These are phyloP conservation scores for Dendrobium huoshanense DNA, from an alignment of 106 monocot species.

Conservation along the genomic window DNA sequence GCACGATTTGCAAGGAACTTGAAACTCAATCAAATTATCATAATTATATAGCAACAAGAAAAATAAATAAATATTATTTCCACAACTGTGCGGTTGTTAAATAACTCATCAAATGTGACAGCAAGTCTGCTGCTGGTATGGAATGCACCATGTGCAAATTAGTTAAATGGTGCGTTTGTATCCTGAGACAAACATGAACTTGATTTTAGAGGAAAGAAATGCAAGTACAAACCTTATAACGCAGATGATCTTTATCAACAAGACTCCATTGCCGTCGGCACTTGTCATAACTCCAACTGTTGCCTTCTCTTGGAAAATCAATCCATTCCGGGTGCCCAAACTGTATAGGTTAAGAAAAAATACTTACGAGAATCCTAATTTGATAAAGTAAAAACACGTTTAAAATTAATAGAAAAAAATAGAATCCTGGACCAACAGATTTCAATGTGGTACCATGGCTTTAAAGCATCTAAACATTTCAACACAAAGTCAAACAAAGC, in stretches of 20 bases:
- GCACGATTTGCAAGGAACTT: not conserved
- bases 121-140: not conserved
- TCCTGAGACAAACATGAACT: not conserved
- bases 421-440: no score
- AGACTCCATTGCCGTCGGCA: slow-evolving; percentile 88
- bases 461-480: no score
- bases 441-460: no score
- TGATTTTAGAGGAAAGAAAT: not conserved
- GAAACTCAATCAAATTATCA: not conserved
- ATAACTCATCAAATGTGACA: not conserved
- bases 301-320: slow-evolving; percentile 96
- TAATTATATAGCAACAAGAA: not conserved
- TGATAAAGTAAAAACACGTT: not conserved
- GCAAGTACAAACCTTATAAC: slow-evolving; percentile 58
- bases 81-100: not conserved
- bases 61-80: not conserved
- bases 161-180: not conserved
- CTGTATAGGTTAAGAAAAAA: slow-evolving; percentile 18
- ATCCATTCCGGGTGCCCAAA: slow-evolving; percentile 99
- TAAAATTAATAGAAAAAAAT: no score
- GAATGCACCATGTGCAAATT: not conserved
- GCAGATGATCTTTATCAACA: slow-evolving; percentile 78
- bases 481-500: no score
- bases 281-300: slow-evolving; percentile 89
- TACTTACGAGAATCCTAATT: not conserved